These are phyloP conservation scores for Leptodontidium sp. DNA, from an alignment of 2,329 filamentous ascomycete genomes.

Conservation along the genomic window DNA sequence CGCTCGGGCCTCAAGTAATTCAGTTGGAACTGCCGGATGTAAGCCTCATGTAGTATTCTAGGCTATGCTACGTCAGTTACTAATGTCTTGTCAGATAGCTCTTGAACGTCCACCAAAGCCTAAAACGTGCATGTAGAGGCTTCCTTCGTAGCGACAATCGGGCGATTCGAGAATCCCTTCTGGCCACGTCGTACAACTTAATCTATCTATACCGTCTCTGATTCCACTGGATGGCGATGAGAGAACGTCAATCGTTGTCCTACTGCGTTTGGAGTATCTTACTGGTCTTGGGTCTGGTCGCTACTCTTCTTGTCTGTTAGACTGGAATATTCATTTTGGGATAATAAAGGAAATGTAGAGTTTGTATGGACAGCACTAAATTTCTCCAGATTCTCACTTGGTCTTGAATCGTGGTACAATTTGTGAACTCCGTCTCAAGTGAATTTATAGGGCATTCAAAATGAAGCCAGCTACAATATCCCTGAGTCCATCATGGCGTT, in stretches of 20 bases:
- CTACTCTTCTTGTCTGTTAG: not conserved
- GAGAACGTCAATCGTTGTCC: not conserved
- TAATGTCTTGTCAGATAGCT: constrained; percentile 2
- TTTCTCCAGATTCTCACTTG: too few species aligned
- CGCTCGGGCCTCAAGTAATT: not conserved
- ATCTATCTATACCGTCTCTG: not conserved
- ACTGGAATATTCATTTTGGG: too few species aligned
- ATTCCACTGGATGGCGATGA: not conserved
- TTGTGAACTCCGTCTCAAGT: too few species aligned
- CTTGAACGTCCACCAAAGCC: constrained; percentile 11
- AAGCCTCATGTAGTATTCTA: not conserved
- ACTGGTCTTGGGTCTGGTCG: not conserved
- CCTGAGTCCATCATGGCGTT: too few species aligned
- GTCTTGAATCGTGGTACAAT: too few species aligned
- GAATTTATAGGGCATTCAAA: too few species aligned
- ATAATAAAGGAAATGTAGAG: too few species aligned
- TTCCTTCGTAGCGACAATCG: constrained; percentile 4
- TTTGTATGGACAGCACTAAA: too few species aligned
- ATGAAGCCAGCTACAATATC: too few species aligned
- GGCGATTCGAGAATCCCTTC: not conserved
- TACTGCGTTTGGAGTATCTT: constrained; percentile 2
- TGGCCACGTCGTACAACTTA: not conserved
- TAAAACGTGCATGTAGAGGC: not conserved
- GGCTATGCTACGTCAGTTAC: constrained; percentile 5
- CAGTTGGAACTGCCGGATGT: constrained; percentile 7